phyloP scores from a whole-genome alignment of 805 yeast genomes.

The Hermanozyma aechmeae region DNA sequence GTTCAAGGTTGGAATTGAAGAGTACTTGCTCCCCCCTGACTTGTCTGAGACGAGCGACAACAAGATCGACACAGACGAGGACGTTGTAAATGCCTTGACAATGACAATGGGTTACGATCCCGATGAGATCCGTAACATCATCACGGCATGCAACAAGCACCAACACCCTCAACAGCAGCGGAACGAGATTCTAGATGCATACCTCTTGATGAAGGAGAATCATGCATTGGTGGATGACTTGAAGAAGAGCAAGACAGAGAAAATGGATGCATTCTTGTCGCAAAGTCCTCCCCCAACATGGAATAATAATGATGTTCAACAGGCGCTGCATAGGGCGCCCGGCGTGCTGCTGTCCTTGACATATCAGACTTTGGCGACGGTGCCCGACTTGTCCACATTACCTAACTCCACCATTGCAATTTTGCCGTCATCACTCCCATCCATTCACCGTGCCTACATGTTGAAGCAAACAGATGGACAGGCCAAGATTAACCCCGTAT shows the following conservation, averaged over 20 bases:
- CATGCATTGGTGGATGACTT: constrained; percentile 59
- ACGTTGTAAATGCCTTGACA: constrained; percentile 63
- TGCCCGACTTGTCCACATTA: constrained; percentile 38
- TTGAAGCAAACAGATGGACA: constrained; percentile 33
- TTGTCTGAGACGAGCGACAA: constrained; percentile 23
- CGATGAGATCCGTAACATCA: constrained; percentile 72
- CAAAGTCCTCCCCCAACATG: constrained; percentile 52
- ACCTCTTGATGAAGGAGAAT: constrained; percentile 74
- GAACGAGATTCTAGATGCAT: constrained; percentile 81
- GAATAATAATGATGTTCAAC: constrained; percentile 13
- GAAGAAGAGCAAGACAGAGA: constrained; percentile 41
- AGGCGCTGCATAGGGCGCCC: constrained; percentile 23
- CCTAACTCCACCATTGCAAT: constrained; percentile 84
- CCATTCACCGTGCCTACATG: constrained; percentile 92
- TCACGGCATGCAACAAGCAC: constrained; percentile 39
- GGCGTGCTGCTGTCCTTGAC: constrained; percentile 37
- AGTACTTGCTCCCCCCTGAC: constrained; percentile 61
- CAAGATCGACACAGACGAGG: constrained; percentile 56
- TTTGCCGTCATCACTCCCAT: constrained; percentile 87
- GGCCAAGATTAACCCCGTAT: constrained; percentile 38
- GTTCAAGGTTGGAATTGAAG: constrained; percentile 78
- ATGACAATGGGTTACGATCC: constrained; percentile 84
- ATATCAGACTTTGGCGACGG: constrained; percentile 38
- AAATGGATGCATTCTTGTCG: constrained; percentile 49
- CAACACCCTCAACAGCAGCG: constrained; percentile 22